Conservation (phyloP, 2,329 filamentous ascomycete genomes). For the Epicoccum sorghinum region DNA sequence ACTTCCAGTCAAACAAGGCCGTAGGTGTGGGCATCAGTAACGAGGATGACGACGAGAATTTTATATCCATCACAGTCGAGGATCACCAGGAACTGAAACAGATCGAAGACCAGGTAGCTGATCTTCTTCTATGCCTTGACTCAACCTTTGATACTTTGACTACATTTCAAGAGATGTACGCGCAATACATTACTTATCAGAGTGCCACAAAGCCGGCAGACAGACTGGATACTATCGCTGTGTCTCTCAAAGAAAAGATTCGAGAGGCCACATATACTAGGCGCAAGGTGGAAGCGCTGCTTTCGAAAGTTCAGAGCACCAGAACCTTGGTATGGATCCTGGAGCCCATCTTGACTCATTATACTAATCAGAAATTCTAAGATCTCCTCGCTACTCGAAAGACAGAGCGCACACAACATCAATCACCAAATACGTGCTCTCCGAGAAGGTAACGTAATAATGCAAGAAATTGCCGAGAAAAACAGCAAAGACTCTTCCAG, state of each 20-base stretch:
- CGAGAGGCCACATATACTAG: background rate
- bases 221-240: background rate
- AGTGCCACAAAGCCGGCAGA: too few relatives aligned
- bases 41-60: conserved; percentile 3
- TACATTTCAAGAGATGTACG: conserved; percentile 4
- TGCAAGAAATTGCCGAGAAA: conserved; percentile 31
- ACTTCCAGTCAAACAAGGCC: background rate
- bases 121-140: conserved; percentile 27
- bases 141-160: conserved; percentile 26
- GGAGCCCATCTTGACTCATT: too few relatives aligned
- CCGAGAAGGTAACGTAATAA: conserved; percentile 25
- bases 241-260: background rate
- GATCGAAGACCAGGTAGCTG: conserved; percentile 27
- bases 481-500: conserved; percentile 28
- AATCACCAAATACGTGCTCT: conserved; percentile 28
- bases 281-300: background rate
- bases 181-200: background rate
- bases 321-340: conserved; percentile 1
- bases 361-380: background rate
- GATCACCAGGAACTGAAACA: conserved; percentile 28
- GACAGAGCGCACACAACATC: conserved; percentile 24
- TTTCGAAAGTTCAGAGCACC: conserved; percentile 1
- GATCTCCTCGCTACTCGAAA: conserved; percentile 29
- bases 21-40: background rate
- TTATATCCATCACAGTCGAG: conserved; percentile 21